phyloP scores from a whole-genome alignment of 2,329 filamentous ascomycete species.

The Gnomoniopsis smithogilvyi region DNA sequence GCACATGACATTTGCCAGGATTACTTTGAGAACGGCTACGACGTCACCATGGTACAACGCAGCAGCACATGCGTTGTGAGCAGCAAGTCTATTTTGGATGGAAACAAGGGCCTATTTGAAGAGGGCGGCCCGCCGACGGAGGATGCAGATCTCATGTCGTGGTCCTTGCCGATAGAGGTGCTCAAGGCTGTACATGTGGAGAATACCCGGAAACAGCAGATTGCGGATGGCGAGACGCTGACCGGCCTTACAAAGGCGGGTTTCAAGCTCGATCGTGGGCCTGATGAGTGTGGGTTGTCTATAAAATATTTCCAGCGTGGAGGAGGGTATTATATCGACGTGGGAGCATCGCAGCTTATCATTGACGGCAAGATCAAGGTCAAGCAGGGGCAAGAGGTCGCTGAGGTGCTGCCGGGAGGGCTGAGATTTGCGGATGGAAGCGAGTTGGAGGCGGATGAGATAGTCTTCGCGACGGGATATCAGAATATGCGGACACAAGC shows the following conservation, averaged over 20 bases:
- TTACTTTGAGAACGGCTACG: slow-evolving; percentile 62
- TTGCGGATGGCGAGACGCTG: slow-evolving; percentile 36
- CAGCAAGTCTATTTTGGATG: slow-evolving; percentile 47
- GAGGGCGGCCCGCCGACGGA: slow-evolving; percentile 57
- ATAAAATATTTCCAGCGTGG: slow-evolving; percentile 63
- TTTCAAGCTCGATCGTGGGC: slow-evolving; percentile 58
- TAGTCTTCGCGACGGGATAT: slow-evolving; percentile 63
- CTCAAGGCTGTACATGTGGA: slow-evolving; percentile 54
- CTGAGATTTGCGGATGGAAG: slow-evolving; percentile 51
- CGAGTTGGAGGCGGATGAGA: slow-evolving; percentile 57
- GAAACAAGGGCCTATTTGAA: slow-evolving; percentile 48
- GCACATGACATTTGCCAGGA: slow-evolving; percentile 69
- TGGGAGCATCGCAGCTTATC: slow-evolving; percentile 61
- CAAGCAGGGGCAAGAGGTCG: slow-evolving; percentile 55
- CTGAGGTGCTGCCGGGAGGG: slow-evolving; percentile 42
- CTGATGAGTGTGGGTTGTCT: slow-evolving; percentile 54
- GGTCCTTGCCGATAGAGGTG: slow-evolving; percentile 56
- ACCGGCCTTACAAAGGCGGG: slow-evolving; percentile 51
- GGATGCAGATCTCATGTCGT: slow-evolving; percentile 61
- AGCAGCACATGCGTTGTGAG: slow-evolving; percentile 63
- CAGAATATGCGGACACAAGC: slow-evolving; percentile 66
- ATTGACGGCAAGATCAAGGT: slow-evolving; percentile 62
- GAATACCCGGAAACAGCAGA: slow-evolving; percentile 31
- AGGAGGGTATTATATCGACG: slow-evolving; percentile 70
- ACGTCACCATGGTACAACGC: slow-evolving; percentile 68